Evolutionary conservation across 2,329 filamentous ascomycete genomes (phyloP).

Genomic region (Monilinia fructicola): DNA sequence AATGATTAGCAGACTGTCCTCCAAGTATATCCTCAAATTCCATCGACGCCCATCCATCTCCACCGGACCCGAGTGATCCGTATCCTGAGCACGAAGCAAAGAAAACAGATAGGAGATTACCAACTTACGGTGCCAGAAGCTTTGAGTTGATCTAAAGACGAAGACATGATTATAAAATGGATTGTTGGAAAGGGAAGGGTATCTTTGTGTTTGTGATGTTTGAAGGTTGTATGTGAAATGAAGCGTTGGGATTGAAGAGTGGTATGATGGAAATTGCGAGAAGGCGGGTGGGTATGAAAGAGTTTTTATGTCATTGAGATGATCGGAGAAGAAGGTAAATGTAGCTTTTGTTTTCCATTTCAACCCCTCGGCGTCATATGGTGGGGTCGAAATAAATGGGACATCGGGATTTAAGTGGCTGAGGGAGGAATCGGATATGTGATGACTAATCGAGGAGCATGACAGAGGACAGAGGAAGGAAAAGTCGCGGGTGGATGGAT

Average conservation of each 20-base stretch:
- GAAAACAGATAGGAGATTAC: slow-evolving; percentile 31
- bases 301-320: slow-evolving; percentile 18
- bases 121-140: slow-evolving; percentile 86
- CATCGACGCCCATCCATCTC: not conserved
- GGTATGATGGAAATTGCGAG: slow-evolving; percentile 8
- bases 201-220: slow-evolving; percentile 27
- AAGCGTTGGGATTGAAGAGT: not conserved
- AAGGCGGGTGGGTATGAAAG: slow-evolving; percentile 22
- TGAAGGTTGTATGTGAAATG: slow-evolving; percentile 19
- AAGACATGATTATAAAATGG: slow-evolving; percentile 63
- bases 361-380: slow-evolving; percentile 20
- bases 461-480: too few relatives aligned
- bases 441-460: too few relatives aligned
- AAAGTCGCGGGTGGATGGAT: too few relatives aligned
- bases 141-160: slow-evolving; percentile 95
- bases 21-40: slow-evolving; percentile 10
- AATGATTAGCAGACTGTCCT: slow-evolving; percentile 22
- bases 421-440: too few relatives aligned
- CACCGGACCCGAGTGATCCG: not conserved
- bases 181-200: slow-evolving; percentile 23
- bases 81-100: slow-evolving; percentile 11
- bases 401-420: not conserved
- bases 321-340: not conserved
- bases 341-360: slow-evolving; percentile 1
- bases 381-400: slow-evolving; percentile 6